Evolutionary conservation across 140 eudicot species (phyloP).

Genomic region (Eryngium alpinum): DNA sequence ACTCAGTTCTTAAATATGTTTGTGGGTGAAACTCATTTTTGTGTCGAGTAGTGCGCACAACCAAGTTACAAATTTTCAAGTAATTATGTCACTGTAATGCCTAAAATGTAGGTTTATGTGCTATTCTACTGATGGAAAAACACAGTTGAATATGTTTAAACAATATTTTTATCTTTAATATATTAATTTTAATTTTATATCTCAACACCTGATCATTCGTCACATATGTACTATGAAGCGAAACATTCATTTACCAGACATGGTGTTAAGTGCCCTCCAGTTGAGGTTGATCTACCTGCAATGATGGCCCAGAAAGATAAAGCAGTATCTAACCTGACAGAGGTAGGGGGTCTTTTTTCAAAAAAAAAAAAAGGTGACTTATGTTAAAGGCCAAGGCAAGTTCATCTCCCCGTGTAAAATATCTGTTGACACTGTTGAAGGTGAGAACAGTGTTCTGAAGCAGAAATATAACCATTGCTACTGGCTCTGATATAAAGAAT

Average conservation of each 20-base stretch:
- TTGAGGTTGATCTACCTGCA: slow-evolving; percentile 73
- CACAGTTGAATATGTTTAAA: background rate
- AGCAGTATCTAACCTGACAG: slow-evolving; percentile 59
- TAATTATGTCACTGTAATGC: background rate
- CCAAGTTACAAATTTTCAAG: background rate
- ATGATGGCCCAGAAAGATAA: slow-evolving; percentile 89
- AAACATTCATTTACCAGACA: slow-evolving; percentile 58
- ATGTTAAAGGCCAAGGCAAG: slow-evolving; percentile 73
- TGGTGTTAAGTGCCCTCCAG: slow-evolving; percentile 66
- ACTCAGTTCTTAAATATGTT: background rate
- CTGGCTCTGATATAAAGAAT: slow-evolving; percentile 81
- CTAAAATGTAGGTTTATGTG: background rate
- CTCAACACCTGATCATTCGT: slow-evolving; percentile 81
- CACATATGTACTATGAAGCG: slow-evolving; percentile 89
- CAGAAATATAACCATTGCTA: slow-evolving; percentile 71
- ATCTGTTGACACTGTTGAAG: slow-evolving; percentile 66
- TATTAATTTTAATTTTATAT: background rate
- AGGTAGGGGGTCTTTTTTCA: slow-evolving; percentile 71
- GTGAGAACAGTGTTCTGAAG: slow-evolving; percentile 60
- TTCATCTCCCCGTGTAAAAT: slow-evolving; percentile 70
- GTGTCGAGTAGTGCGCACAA: background rate
- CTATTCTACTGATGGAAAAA: background rate
- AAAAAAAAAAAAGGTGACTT: slow-evolving; percentile 77
- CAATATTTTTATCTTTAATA: background rate
- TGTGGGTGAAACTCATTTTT: background rate